Conservation (phyloP, 306 rosid species). For the Neltuma alba region DNA sequence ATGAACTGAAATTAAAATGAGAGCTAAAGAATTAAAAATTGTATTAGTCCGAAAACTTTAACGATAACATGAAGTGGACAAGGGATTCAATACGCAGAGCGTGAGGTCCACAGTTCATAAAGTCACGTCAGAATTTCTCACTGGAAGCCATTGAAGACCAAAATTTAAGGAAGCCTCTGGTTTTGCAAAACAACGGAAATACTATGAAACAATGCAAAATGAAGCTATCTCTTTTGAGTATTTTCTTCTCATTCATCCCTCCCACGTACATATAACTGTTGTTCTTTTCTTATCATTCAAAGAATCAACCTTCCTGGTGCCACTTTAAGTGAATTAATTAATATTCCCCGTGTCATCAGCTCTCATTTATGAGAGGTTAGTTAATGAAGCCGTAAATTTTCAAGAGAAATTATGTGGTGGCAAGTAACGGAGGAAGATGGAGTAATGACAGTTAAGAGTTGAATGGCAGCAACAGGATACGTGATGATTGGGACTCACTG, state of each 20-base stretch:
- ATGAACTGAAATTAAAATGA: too few species aligned
- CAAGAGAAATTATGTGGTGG: not conserved
- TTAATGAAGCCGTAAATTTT: not conserved
- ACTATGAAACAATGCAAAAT: not conserved
- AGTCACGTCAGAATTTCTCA: not conserved
- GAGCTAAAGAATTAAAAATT: too few species aligned
- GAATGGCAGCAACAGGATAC: not conserved
- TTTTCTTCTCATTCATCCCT: not conserved
- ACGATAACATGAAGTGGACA: not conserved
- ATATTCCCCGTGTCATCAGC: not conserved
- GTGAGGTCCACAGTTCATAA: not conserved
- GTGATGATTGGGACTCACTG: conserved; percentile 19
- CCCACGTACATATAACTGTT: not conserved
- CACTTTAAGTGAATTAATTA: not conserved
- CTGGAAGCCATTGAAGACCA: not conserved
- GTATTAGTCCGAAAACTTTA: not conserved
- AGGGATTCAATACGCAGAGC: not conserved
- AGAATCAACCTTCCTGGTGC: not conserved
- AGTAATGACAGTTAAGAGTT: conserved; percentile 1
- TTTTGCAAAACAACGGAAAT: not conserved
- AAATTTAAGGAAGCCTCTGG: not conserved
- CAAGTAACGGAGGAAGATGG: not conserved
- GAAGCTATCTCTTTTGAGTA: not conserved
- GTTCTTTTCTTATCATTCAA: not conserved
- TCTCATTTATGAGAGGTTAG: not conserved